Conservation (phyloP, 305 asterid genomes). For the Striga hermonthica region DNA sequence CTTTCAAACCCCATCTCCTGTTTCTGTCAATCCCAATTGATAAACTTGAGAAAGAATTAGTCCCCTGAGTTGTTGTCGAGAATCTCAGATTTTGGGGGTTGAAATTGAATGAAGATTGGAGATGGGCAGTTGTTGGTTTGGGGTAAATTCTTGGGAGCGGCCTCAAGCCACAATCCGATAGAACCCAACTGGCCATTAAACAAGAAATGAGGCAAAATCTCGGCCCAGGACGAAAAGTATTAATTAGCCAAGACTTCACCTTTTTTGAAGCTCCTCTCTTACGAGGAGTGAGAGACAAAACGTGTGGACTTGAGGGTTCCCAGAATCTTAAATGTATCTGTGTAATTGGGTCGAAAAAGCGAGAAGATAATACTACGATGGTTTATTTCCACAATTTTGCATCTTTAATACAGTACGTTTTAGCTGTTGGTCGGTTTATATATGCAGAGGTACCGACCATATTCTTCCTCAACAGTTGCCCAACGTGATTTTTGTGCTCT, state of each 20-base stretch:
- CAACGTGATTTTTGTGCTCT: too few species aligned
- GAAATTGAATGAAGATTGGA: conserved; percentile 24
- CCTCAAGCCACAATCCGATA: conserved; percentile 79
- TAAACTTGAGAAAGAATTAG: conserved; percentile 32
- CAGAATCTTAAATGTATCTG: conserved; percentile 3
- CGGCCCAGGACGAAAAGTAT: too few species aligned
- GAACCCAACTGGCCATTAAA: conserved; percentile 67
- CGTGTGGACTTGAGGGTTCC: conserved; percentile 34
- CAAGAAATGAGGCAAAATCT: background rate
- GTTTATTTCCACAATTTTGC: too few species aligned
- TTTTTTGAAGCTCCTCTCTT: conserved; percentile 27
- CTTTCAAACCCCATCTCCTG: conserved; percentile 63
- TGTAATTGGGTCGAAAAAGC: conserved; percentile 13
- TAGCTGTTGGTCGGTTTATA: too few species aligned
- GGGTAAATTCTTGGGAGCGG: conserved; percentile 69
- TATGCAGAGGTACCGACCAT: too few species aligned
- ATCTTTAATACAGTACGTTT: too few species aligned
- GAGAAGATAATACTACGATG: conserved; percentile 28
- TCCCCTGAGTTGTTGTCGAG: conserved; percentile 32
- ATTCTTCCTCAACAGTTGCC: too few species aligned
- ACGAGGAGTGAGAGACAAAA: conserved; percentile 19
- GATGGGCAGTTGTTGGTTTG: conserved; percentile 48
- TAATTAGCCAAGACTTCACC: conserved; percentile 32
- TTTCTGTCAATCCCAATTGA: conserved; percentile 33
- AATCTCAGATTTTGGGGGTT: conserved; percentile 38